These are phyloP conservation scores for Maudiozyma turicensis DNA, from an alignment of 805 yeast species.

Conservation along the genomic window DNA sequence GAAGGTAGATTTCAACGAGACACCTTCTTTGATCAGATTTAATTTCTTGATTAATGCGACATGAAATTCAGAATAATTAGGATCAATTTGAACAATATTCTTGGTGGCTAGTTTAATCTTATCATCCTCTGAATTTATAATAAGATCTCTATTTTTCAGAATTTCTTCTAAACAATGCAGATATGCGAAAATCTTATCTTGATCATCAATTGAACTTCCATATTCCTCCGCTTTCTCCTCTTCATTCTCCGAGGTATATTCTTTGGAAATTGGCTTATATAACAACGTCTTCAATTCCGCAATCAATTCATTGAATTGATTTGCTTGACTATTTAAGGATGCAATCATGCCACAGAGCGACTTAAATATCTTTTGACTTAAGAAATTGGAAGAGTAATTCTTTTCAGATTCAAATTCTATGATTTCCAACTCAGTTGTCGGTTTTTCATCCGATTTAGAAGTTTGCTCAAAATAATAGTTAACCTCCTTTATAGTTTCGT, in stretches of 20 bases:
- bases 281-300: conserved; percentile 11
- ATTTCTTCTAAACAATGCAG: conserved; percentile 44
- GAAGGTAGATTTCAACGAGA: conserved; percentile 24
- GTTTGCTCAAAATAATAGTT: conserved; percentile 9
- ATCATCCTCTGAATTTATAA: conserved; percentile 20
- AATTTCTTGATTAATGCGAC: conserved; percentile 20
- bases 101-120: conserved; percentile 11
- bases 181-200: conserved; percentile 55
- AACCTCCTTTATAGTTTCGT: conserved; percentile 19
- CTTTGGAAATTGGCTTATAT: conserved; percentile 19
- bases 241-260: conserved; percentile 13
- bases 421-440: conserved; percentile 4
- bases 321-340: conserved; percentile 19
- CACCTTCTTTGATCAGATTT: conserved; percentile 14
- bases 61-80: conserved; percentile 26
- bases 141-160: conserved; percentile 35
- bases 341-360: conserved; percentile 9
- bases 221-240: conserved; percentile 69
- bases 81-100: conserved; percentile 11
- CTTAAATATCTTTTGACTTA: conserved; percentile 16
- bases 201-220: conserved; percentile 60
- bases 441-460: not conserved
- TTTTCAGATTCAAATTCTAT: conserved; percentile 11
- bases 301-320: conserved; percentile 16
- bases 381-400: conserved; percentile 17